Evolutionary conservation across 2,329 filamentous ascomycete genomes (phyloP).

Genomic region (Paramyrothecium roridum): DNA sequence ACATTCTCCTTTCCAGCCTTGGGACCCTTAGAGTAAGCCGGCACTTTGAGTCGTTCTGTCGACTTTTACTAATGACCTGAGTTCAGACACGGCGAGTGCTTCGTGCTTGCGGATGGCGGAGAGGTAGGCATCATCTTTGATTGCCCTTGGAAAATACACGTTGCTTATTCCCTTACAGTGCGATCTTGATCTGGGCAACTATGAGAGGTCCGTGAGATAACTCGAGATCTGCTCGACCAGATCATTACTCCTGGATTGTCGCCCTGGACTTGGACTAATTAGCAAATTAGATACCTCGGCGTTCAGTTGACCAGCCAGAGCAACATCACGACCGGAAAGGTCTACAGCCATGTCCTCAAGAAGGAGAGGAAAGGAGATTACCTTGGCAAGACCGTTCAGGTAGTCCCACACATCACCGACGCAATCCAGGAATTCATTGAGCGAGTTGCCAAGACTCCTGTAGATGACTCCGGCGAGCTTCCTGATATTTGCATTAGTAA

Average conservation of each 20-base stretch:
- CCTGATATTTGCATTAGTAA: constrained; percentile 92
- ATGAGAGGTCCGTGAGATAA: constrained; percentile 32
- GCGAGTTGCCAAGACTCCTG: constrained; percentile 77
- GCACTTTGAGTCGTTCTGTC: neutral
- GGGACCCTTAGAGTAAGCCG: constrained; percentile 23
- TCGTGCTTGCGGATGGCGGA: constrained; percentile 79
- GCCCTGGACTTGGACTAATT: too few species aligned
- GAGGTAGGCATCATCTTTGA: constrained; percentile 22
- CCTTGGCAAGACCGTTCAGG: constrained; percentile 83
- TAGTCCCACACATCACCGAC: constrained; percentile 89
- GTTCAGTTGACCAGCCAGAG: constrained; percentile 78
- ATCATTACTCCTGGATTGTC: too few species aligned
- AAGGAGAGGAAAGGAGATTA: constrained; percentile 68
- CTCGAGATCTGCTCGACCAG: neutral
- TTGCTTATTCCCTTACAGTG: constrained; percentile 17
- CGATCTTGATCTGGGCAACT: constrained; percentile 53
- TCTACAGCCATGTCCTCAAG: constrained; percentile 86
- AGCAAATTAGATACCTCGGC: constrained; percentile 59
- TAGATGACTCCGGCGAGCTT: constrained; percentile 77
- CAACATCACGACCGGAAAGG: constrained; percentile 97
- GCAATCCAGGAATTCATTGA: constrained; percentile 92
- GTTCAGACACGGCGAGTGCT: constrained; percentile 76
- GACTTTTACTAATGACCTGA: constrained; percentile 1
- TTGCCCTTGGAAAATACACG: too few species aligned
- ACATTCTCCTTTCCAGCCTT: constrained; percentile 7